These are phyloP conservation scores for Azolla pinnata DNA, from an alignment of 75 land plant species.

Conservation along the genomic window DNA sequence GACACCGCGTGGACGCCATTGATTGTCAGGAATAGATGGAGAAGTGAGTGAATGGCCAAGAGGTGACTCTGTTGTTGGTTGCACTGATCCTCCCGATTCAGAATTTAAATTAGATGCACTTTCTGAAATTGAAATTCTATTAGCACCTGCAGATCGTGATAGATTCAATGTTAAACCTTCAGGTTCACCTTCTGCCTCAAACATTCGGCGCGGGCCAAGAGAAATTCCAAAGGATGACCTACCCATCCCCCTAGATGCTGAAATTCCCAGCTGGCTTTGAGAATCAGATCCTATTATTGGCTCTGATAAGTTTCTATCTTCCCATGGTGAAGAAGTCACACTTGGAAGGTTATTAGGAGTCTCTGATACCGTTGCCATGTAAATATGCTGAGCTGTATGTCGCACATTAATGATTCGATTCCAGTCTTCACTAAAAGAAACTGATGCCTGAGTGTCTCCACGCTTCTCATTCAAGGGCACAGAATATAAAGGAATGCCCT, in stretches of 20 bases:
- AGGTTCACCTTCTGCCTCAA: conserved; percentile 37
- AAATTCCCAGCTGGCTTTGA: conserved; percentile 22
- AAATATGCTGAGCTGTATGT: conserved; percentile 23
- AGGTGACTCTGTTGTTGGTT: conserved; percentile 3
- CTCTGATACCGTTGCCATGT: conserved; percentile 31
- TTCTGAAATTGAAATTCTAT: too few relatives aligned
- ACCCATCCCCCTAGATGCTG: conserved; percentile 58
- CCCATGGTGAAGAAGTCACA: conserved; percentile 47
- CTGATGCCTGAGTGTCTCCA: conserved; percentile 8
- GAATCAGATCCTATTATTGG: too few relatives aligned
- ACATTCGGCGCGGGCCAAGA: conserved; percentile 31
- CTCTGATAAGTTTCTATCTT: conserved; percentile 29
- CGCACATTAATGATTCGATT: conserved; percentile 21
- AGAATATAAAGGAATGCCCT: conserved; percentile 82
- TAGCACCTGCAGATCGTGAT: too few relatives aligned
- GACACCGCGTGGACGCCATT: conserved; percentile 95
- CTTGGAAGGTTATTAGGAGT: conserved; percentile 18
- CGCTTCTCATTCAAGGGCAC: conserved; percentile 48
- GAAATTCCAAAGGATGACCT: conserved; percentile 44
- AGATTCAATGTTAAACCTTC: conserved; percentile 5
- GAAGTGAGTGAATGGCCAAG: conserved; percentile 17
- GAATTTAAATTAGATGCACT: conserved; percentile 18
- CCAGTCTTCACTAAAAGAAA: conserved; percentile 35
- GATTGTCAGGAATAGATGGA: conserved; percentile 43
- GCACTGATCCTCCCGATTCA: conserved; percentile 16